Conservation (phyloP, 179 eudicot genomes). For the Nepenthes alata region DNA sequence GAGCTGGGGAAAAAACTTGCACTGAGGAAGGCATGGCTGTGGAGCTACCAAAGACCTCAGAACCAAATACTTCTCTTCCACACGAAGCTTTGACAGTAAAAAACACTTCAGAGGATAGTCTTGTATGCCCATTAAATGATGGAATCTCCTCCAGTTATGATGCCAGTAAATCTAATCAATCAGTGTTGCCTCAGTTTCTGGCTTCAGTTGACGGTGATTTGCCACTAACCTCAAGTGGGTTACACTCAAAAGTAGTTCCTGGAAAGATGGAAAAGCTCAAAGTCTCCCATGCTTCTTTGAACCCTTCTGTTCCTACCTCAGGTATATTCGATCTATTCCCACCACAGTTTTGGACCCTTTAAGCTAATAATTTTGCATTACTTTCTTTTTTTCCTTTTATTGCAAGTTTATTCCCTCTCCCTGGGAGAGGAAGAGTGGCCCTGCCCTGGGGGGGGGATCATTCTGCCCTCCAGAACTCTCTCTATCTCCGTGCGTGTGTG, state of each 20-base stretch:
- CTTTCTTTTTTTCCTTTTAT: neutral
- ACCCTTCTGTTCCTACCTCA: constrained; percentile 18
- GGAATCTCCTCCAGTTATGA: constrained; percentile 14
- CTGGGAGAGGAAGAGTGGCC: too few species aligned
- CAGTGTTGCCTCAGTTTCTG: constrained; percentile 10
- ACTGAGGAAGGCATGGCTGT: constrained; percentile 4
- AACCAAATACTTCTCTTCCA: constrained; percentile 3
- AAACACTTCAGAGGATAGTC: constrained; percentile 11
- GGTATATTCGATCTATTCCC: constrained; percentile 11
- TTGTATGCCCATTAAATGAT: constrained; percentile 15
- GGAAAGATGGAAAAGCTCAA: constrained; percentile 10
- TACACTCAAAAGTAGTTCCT: constrained; percentile 15
- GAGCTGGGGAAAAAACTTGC: constrained; percentile 4
- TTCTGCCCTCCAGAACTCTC: too few species aligned
- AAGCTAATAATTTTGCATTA: neutral
- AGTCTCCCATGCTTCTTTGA: constrained; percentile 13
- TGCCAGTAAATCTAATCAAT: constrained; percentile 13
- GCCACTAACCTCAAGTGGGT: constrained; percentile 25
- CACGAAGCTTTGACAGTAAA: neutral
- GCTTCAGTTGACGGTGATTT: constrained; percentile 24
- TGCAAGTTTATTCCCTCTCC: neutral
- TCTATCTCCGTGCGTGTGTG: too few species aligned
- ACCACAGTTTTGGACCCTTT: neutral
- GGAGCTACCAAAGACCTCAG: constrained; percentile 3
- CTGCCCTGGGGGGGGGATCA: too few species aligned